Conservation (phyloP, 768 basidiomycete species). For the Cantharellus cinnabarinus region DNA sequence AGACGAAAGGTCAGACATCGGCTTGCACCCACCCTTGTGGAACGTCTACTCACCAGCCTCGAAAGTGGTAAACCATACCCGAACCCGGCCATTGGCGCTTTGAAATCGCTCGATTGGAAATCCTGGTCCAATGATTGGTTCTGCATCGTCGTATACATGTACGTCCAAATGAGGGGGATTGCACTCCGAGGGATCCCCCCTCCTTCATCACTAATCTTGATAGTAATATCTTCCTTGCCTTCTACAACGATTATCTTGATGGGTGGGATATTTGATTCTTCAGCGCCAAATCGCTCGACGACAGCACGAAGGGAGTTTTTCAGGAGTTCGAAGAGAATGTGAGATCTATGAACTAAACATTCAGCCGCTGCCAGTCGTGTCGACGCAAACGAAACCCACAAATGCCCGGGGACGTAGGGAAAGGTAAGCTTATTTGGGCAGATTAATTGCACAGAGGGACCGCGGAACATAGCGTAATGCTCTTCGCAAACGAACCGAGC, state of each 20-base stretch:
- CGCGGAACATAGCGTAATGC: constrained; percentile 83
- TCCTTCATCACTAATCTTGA: constrained; percentile 96
- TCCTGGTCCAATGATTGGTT: constrained; percentile 42
- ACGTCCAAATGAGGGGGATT: constrained; percentile 94
- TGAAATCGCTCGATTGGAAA: constrained; percentile 55
- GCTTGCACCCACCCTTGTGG: not conserved
- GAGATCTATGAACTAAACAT: constrained; percentile 26
- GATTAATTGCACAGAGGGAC: constrained; percentile 89
- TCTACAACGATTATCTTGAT: constrained; percentile 92
- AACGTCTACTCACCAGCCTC: constrained; percentile 41
- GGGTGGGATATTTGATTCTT: constrained; percentile 61
- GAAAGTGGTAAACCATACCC: constrained; percentile 88
- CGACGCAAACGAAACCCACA: constrained; percentile 19
- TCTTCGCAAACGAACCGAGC: constrained; percentile 75
- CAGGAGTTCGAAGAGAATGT: constrained; percentile 90
- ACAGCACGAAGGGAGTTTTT: constrained; percentile 96
- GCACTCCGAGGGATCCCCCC: constrained; percentile 80
- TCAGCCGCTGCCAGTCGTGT: not conserved
- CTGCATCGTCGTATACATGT: constrained; percentile 83
- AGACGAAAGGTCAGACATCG: not conserved
- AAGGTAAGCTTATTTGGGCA: constrained; percentile 75
- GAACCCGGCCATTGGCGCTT: constrained; percentile 95
- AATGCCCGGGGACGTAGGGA: constrained; percentile 88
- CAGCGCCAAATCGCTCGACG: constrained; percentile 78
- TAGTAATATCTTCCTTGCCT: constrained; percentile 91